phyloP scores from a whole-genome alignment of 768 basidiomycete species.

The Kondoa subrosea region DNA sequence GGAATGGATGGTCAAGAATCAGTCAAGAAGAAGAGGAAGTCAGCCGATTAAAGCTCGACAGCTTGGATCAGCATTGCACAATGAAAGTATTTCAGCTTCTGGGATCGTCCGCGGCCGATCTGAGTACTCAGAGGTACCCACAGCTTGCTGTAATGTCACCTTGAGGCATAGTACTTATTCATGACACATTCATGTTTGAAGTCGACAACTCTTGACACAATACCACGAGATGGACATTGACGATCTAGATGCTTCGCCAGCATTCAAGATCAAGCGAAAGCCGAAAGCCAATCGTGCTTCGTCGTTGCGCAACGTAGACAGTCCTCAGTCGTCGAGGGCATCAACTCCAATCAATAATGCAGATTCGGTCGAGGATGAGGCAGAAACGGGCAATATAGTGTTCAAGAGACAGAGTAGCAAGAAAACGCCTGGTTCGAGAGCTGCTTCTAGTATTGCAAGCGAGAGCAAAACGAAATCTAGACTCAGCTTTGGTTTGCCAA shows the following conservation, averaged over 20 bases:
- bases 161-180: too few species aligned
- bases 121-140: too few species aligned
- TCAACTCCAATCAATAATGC: not conserved
- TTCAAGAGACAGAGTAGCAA: conserved; percentile 17
- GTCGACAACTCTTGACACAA: too few species aligned
- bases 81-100: not conserved
- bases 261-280: not conserved
- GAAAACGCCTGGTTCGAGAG: too few species aligned
- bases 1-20: not conserved
- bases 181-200: too few species aligned
- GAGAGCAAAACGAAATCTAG: not conserved
- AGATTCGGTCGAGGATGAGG: not conserved
- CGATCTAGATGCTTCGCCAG: not conserved
- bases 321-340: not conserved
- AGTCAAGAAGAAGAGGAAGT: not conserved
- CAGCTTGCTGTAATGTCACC: too few species aligned
- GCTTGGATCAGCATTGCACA: not conserved
- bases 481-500: not conserved
- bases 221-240: not conserved
- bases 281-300: not conserved
- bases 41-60: not conserved
- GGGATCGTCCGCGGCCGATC: not conserved
- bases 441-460: conserved; percentile 12
- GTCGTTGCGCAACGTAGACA: not conserved
- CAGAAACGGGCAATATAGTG: conserved; percentile 15